Percentiles rank a stretch among this genome's conserved stretches.
phyloP scores from a whole-genome alignment of 1,284 basidiomycete genomes.

The Ustilago shanxiensis region DNA sequence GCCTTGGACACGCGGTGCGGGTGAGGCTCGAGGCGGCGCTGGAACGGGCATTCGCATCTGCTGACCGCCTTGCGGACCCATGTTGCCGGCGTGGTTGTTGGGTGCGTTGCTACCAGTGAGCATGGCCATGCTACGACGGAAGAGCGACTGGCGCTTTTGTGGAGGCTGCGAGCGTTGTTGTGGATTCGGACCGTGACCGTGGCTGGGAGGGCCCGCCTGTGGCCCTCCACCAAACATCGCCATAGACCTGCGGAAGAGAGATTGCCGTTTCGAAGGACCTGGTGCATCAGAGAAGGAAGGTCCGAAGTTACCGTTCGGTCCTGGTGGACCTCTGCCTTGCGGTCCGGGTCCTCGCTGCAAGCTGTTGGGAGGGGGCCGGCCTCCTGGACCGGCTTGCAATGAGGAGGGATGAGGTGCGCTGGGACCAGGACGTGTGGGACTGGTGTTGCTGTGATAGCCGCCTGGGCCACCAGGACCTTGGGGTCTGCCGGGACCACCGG shows the following conservation, averaged over 20 bases:
- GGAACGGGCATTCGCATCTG: conserved; percentile 41
- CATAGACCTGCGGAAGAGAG: conserved; percentile 56
- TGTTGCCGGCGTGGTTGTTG: conserved; percentile 4
- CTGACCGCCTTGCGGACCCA: conserved; percentile 18
- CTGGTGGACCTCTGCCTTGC: conserved; percentile 20
- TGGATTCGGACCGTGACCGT: conserved; percentile 11
- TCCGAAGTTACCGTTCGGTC: conserved; percentile 25
- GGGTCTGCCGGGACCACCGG: conserved; percentile 11
- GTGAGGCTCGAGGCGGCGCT: conserved; percentile 20
- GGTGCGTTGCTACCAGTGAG: conserved; percentile 32
- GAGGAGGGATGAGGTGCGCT: conserved; percentile 20
- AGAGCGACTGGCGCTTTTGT: conserved; percentile 49
- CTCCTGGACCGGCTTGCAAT: conserved; percentile 22
- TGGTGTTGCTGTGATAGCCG: conserved; percentile 9
- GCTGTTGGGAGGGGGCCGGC: conserved; percentile 23
- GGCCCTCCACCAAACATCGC: conserved; percentile 49
- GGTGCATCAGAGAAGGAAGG: conserved; percentile 51
- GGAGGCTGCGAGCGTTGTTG: conserved; percentile 12
- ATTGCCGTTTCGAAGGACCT: conserved; percentile 45
- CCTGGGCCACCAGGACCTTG: conserved; percentile 7
- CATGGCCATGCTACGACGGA: conserved; percentile 60
- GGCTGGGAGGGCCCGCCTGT: conserved; percentile 17
- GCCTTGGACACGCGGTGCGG: conserved; percentile 50
- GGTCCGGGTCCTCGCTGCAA: conserved; percentile 18
- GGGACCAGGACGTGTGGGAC: conserved; percentile 8